A percentile compares a stretch with the other conserved stretches of the same genome.
Conservation (phyloP, 225 moss, liverwort and hornwort species). For the Pleurozium schreberi region DNA sequence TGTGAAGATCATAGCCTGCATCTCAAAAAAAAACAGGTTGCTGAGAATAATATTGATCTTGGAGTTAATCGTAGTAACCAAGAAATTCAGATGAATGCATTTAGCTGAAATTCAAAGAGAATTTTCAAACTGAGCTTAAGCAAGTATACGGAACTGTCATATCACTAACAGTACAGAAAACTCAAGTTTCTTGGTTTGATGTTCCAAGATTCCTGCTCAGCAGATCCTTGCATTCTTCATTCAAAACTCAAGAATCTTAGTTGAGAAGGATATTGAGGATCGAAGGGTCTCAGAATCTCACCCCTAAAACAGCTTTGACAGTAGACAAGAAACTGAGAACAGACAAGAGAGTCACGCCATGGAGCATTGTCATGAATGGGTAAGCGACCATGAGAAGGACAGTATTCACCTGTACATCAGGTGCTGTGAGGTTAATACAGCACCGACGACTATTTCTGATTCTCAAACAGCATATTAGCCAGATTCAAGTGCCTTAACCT, state of each 20-base stretch:
- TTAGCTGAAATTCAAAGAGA: not conserved
- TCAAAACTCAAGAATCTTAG: not conserved
- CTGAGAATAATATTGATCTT: not conserved
- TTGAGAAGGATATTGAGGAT: not conserved
- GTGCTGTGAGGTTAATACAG: not conserved
- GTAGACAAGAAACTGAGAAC: conserved; percentile 8
- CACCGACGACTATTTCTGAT: not conserved
- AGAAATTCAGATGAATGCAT: not conserved
- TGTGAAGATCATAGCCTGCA: conserved; percentile 40
- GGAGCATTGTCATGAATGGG: conserved; percentile 26
- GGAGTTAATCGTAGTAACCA: not conserved
- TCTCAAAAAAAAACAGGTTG: not conserved
- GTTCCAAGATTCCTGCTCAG: not conserved
- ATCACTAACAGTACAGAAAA: not conserved
- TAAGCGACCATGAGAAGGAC: conserved; percentile 14
- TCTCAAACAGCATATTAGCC: not conserved
- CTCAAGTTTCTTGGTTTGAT: not conserved
- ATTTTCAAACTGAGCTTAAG: not conserved
- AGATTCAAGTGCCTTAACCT: not conserved
- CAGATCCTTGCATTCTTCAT: not conserved
- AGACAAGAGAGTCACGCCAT: conserved; percentile 20
- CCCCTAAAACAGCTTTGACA: conserved; percentile 10
- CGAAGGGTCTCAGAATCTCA: conserved; percentile 8
- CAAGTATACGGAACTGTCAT: not conserved
- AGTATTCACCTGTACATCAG: conserved; percentile 6